Base-by-base conservation (phyloP, 352 stramenopile genomes). In the Globisporangium irregulare region DNA sequence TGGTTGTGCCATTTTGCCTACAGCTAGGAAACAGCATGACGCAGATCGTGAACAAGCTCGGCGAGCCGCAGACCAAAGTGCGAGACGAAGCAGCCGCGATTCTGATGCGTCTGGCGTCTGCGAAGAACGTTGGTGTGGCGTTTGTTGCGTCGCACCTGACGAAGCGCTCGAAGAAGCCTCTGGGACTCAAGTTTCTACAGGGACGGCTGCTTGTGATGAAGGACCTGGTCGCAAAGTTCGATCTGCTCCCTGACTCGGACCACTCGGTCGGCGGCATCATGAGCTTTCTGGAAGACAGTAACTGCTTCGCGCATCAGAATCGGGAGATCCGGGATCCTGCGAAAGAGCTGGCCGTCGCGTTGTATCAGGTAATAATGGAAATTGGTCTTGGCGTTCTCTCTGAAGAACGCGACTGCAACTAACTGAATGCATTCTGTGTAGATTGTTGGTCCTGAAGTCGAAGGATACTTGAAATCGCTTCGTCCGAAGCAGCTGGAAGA, bases 401-500 rank as follows among this genome's bases (percentile, higher is more conserved):
- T 50, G 41, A n/a, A n/a, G 41, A 6, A 50, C 1, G 7, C 32
- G 50, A 32, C 9, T 32, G 4, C 12, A 57, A 10, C 10, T 57
- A 15, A 58, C 20, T 63, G 20, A 64, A 9, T 22, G 20, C 48
- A 3, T 1, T 57, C 4, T 70, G 4, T 46, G 3, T 46, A 78
- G 70, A 53, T 87, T 20, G 78, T 88, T 9, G 86, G 87, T 36
- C 56, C 66, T 7, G 86, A 94, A 7, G 79, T 96, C 2, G 82
- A 97, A 69, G 74, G 73, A 1, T 93, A 84, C 64, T 72, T 98
- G 18, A 94, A 90, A 69, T 80, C 77, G 4, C 71, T 97, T 6
- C 82, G 92, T 7, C 87, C 89, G 7, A 98, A 98, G 72, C 92
- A 98, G 68, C 64, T 95, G 24, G 91, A 98, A 59, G 92, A 98